These are phyloP conservation scores for Cercospora beticola DNA, from an alignment of 2,329 filamentous ascomycete genomes.

Conservation along the genomic window DNA sequence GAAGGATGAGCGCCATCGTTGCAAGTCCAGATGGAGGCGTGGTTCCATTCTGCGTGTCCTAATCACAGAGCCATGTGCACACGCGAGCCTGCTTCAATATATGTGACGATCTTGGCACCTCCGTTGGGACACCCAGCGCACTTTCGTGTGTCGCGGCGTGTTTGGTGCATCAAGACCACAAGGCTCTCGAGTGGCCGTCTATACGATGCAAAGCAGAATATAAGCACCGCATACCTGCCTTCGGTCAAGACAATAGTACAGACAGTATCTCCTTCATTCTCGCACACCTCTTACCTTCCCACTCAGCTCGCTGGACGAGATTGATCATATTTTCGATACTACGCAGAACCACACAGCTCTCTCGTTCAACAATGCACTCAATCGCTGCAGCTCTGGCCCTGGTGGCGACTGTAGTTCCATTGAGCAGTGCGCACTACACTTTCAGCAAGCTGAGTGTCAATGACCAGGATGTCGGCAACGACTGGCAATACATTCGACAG, in stretches of 20 bases:
- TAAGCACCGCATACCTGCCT: background rate
- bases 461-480: slow-evolving; percentile 13
- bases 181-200: background rate
- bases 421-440: slow-evolving; percentile 22
- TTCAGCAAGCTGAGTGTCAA: slow-evolving; percentile 25
- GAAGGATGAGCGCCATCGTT: background rate
- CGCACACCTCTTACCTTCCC: background rate
- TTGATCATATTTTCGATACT: background rate
- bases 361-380: background rate
- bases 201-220: background rate
- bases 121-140: background rate
- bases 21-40: background rate
- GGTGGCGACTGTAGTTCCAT: background rate
- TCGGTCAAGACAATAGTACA: background rate
- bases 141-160: background rate
- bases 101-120: background rate
- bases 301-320: background rate
- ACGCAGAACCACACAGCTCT: background rate
- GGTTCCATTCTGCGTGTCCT: background rate
- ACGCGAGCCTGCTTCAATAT: background rate
- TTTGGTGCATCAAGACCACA: background rate
- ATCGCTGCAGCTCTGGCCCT: background rate
- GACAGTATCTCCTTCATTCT: background rate
- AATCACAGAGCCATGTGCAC: background rate
- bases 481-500: slow-evolving; percentile 26